These are phyloP conservation scores for Pilaira anomala DNA, from an alignment of 192 early-diverging fungal species.

Conservation along the genomic window DNA sequence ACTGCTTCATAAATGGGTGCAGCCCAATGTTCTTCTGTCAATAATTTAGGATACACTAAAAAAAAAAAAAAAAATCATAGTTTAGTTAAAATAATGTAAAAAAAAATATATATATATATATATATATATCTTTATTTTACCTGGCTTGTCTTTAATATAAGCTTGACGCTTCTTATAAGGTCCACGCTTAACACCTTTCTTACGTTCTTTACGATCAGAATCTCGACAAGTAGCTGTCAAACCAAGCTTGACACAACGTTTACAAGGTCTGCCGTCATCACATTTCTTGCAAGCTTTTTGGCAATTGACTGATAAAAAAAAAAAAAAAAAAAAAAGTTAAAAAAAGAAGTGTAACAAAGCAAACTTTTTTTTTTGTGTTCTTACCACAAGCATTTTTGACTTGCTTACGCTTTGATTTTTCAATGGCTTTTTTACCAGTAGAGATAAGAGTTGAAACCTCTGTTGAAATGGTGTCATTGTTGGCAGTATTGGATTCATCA, in stretches of 20 bases:
- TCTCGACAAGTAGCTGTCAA: constrained; percentile 66
- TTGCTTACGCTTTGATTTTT: constrained; percentile 58
- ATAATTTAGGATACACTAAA: constrained; percentile 15
- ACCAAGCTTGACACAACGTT: constrained; percentile 72
- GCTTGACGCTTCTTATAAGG: constrained; percentile 66
- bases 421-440: background rate
- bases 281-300: constrained; percentile 93
- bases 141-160: constrained; percentile 11
- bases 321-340: background rate
- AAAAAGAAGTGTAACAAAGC: too few species aligned
- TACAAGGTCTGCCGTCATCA: constrained; percentile 78
- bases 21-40: constrained; percentile 1
- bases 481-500: background rate
- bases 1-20: background rate
- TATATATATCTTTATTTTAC: background rate
- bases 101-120: background rate
- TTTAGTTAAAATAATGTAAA: too few species aligned
- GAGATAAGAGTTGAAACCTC: background rate
- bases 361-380: background rate
- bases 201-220: constrained; percentile 77
- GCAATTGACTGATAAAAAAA: constrained; percentile 61
- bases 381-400: constrained; percentile 91
- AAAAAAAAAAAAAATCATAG: background rate
- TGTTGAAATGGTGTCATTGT: background rate
- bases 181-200: constrained; percentile 82